Evolutionary conservation across 177 flowering plant genomes (phyloP), one percentile per base, ranked within the genome.

Genomic region (Vitis hybrid): DNA sequence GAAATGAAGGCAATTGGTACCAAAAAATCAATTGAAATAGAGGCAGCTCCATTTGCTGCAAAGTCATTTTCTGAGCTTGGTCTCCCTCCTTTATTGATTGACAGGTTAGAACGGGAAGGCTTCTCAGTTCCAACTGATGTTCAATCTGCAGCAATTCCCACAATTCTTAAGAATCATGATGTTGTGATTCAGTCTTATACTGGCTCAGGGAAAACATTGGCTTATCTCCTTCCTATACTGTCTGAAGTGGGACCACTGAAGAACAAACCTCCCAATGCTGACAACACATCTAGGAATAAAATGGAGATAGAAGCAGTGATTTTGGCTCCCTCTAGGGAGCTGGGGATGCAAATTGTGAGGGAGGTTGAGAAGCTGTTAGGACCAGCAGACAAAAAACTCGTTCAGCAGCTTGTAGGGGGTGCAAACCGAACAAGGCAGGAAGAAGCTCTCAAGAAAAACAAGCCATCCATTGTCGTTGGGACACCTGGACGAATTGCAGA

Each of bases 281-380:
- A 74, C 49, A 71, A 18, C 26, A 85, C 77, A 68, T 12, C 71
- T 67, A 77, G 70, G 10, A 81, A 75, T 78, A 89, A 82, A 67
- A 61, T 26, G 2, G 90, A 90, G 31, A 82, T 93, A 63, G 87
- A 93, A 79, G 98, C 98, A 51, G 94, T 96, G 2, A 84, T 93
- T 56, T 82, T 96, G 58, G 98, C 97, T 57, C 99, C 99, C 16
- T 96, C 99, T 1, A 84, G 99, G 76, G 99, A 92, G 76, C 81
- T 93, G 57, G 99, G 89, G 0, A 95, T 95, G 98, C 99, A 95
- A 74, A 95, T 95, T 76, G 99, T 95, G 70, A 88, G 99, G 78
- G 99, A 93, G 82, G 72, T 87, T 61, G 99, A 95, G 80, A 89
- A 84, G 79, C 75, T 95, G 10, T 78, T 95, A 49, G 99, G 99